Base-by-base conservation (phyloP, 2,329 filamentous ascomycete genomes). In the Colletotrichum chlorophyti region DNA sequence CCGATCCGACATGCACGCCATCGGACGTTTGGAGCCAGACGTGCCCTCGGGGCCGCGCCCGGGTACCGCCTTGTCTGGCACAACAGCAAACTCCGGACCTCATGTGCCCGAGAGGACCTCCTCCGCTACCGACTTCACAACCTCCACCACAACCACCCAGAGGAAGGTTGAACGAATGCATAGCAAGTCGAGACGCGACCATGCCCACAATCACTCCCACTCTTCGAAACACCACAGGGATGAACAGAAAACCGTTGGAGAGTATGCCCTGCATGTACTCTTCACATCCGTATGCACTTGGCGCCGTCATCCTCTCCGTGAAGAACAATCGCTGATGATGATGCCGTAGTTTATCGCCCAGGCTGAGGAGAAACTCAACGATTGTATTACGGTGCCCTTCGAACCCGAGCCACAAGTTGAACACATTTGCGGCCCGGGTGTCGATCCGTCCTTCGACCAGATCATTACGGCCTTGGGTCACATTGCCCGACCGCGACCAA, bases 251-350 rank as follows among this genome's bases (percentile, higher is more conserved):
- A 97, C 93, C 0, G 93, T 97, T n/a, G 93, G 93, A 53, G 95
- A 99, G 79, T 98, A 97, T 83, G 95, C 95, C 17, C 80, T 99
- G 60, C 94, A 98, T 74, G 94, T 98, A 66, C 80, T 99, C 38
- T 97, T 98, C 75, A 98, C 95, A 64, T 93, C 93, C 61, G 89
- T 91, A 73, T 74, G 85, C n/a, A n/a, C 79, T 53, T 26, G 17
- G 7, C 31, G 37, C 14, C 31, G 23, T 17, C 26, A 6, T 34
- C 32, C 32, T 34, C 17, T 32, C 10, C 15, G 17, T 15, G 19
- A 26, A 10, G 8, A 19, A 19, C 11, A 31, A n/a, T 51, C 62
- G 54, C 74, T 80, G 65, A 79, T 61, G 4, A 41, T 35, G 6
- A 24, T 21, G 10, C 41, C 37, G 65, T 53, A 91, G 83, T 99